Evolutionary conservation across 2,329 filamentous ascomycete species (phyloP).

Genomic region (Calonectria pauciramosa): DNA sequence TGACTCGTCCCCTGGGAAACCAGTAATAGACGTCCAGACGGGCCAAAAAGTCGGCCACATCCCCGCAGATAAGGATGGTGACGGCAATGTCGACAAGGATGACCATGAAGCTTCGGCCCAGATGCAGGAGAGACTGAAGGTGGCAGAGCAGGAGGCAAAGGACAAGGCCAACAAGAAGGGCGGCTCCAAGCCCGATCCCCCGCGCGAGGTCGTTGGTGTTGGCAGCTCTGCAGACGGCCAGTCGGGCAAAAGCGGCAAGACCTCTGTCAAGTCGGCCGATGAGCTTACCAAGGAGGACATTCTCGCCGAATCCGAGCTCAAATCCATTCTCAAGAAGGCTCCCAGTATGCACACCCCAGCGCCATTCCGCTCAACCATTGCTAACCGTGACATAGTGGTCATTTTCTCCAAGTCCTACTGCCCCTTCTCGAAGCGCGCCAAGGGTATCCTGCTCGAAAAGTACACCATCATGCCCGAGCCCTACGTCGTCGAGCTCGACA

Average conservation of each 20-base stretch:
- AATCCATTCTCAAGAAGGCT: constrained; percentile 84
- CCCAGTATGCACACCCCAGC: constrained; percentile 73
- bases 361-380: background rate
- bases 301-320: constrained; percentile 79
- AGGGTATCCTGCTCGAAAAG: constrained; percentile 84
- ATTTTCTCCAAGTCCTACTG: constrained; percentile 98
- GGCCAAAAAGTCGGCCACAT: constrained; percentile 56
- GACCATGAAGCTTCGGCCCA: constrained; percentile 64
- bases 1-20: constrained; percentile 50
- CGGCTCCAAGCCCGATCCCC: constrained; percentile 70
- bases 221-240: constrained; percentile 70
- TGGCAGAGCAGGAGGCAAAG: constrained; percentile 78
- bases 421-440: constrained; percentile 87
- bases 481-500: constrained; percentile 91
- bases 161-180: constrained; percentile 77
- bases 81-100: constrained; percentile 69
- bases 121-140: constrained; percentile 74
- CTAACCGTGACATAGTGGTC: constrained; percentile 72
- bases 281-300: constrained; percentile 70
- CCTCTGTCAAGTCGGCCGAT: constrained; percentile 50
- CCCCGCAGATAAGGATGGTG: constrained; percentile 64
- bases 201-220: constrained; percentile 70
- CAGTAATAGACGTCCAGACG: constrained; percentile 57
- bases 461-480: constrained; percentile 88
- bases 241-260: constrained; percentile 48